Conservation (phyloP, 345 rosid genomes). For the Dimocarpus longan region DNA sequence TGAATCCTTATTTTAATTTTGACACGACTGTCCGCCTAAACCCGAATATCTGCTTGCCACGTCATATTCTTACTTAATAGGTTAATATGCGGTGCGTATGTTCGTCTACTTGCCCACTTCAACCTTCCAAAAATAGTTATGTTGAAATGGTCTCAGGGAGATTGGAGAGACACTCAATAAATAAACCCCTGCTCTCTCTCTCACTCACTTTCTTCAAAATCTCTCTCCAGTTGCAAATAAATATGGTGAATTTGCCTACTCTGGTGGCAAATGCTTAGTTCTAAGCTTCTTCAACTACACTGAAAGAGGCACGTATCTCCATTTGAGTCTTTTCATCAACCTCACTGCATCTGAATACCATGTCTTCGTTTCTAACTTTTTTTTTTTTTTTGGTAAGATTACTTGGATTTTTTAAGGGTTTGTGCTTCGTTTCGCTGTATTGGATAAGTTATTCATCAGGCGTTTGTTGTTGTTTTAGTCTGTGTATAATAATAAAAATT, state of each 20-base stretch:
- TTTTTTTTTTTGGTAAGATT: background rate
- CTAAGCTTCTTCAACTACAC: background rate
- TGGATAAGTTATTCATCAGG: background rate
- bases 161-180: too few relatives aligned
- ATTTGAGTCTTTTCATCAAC: background rate
- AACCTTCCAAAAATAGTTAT: too few relatives aligned
- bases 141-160: too few relatives aligned
- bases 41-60: too few relatives aligned
- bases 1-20: too few relatives aligned
- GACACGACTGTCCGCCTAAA: too few relatives aligned
- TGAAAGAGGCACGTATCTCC: background rate
- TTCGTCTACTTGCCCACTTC: too few relatives aligned
- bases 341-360: background rate
- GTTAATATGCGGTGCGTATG: too few relatives aligned
- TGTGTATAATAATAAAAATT: background rate
- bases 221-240: background rate
- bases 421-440: background rate
- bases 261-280: constrained; percentile 10
- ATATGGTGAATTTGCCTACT: background rate
- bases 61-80: too few relatives aligned
- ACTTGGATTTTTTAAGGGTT: background rate
- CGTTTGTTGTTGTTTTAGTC: background rate
- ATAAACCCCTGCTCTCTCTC: too few relatives aligned
- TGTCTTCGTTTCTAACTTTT: background rate
- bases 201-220: background rate